Base-by-base conservation (phyloP, 805 yeast species). In the Yamadazyma takamatsuzukensis region DNA sequence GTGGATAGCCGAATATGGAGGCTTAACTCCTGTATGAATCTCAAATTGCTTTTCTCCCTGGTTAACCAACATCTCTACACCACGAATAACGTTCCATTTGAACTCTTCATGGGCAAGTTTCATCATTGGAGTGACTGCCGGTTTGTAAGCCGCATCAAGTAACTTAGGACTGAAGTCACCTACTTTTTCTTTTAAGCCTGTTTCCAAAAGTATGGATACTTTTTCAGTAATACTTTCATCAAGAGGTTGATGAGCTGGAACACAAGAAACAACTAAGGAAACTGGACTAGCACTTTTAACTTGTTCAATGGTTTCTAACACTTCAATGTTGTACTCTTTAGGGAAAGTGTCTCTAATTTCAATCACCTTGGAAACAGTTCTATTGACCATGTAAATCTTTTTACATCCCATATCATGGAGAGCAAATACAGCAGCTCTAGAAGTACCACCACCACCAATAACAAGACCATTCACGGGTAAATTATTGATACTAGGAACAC, bases 371-470 rank as follows among this genome's bases (percentile, higher is more conserved):
- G 80, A 62, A 1, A 64, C 54, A 2, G 96, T 87, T 56, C 97
- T 78, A 65, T 89, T 90, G 37, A 85, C 54, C 67, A 90, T 68
- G 63, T 78, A 87, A 39, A 90, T 84, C 45, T 69, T 77, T 15
- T 62, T 47, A 56, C 94, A 86, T 2, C 96, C 96, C 66, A 90
- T 62, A 40, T 76, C 51, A 51, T 78, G 74, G 44, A 93, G 69
- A 1, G 98, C 97, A 56, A 75, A 88, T 11, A 85, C 77, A 0
- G 97, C 97, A 25, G 98, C 96, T 50, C 96, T 74, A 1, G 96
- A 80, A 16, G 99, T 89, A 27, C 99, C 99, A 25, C 99, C 99
- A 14, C 96, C 96, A 32, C 99, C 99, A 43, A 93, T 68, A 27
- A 93, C 83, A 38, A 89, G 62, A 19, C 96, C 97, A 36, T 72